Conservation (phyloP, 345 rosid species). For the Mangifera indica region DNA sequence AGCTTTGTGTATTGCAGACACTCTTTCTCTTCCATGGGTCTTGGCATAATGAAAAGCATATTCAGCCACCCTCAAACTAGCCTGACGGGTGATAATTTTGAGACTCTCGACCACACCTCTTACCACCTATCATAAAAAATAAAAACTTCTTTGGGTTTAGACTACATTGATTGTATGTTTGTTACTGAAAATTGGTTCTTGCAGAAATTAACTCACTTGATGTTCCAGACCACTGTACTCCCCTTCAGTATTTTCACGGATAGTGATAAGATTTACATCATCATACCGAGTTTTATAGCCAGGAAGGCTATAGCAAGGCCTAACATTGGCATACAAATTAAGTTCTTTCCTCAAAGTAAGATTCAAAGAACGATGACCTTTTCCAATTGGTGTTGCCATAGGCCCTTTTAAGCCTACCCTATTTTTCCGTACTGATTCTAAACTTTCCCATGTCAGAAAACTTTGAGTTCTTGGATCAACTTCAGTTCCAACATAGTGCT, state of each 20-base stretch:
- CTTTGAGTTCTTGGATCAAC: constrained; percentile 98
- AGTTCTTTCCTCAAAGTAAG: constrained; percentile 94
- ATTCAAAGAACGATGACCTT: constrained; percentile 97
- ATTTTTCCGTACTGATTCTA: constrained; percentile 86
- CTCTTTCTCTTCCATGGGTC: constrained; percentile 93
- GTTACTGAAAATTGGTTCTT: neutral
- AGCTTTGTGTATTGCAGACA: constrained; percentile 96
- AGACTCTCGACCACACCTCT: constrained; percentile 99
- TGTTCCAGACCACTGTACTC: constrained; percentile 99
- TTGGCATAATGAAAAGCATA: constrained; percentile 98
- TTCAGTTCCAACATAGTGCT: constrained; percentile 75
- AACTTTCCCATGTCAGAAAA: constrained; percentile 95
- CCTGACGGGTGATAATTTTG: constrained; percentile 96
- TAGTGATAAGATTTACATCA: constrained; percentile 85
- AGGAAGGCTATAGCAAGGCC: constrained; percentile 98
- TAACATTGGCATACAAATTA: constrained; percentile 90
- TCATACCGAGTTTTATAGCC: constrained; percentile 95
- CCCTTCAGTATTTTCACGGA: constrained; percentile 98
- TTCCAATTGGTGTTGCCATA: constrained; percentile 99
- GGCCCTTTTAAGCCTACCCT: constrained; percentile 97
- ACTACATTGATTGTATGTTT: neutral
- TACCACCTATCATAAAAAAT: constrained; percentile 61
- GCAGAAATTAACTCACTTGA: constrained; percentile 58
- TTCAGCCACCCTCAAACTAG: constrained; percentile 98
- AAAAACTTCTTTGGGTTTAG: constrained; percentile 2